Evolutionary conservation across 2,329 filamentous ascomycete species (phyloP).

Genomic region (Diaporthe citri): DNA sequence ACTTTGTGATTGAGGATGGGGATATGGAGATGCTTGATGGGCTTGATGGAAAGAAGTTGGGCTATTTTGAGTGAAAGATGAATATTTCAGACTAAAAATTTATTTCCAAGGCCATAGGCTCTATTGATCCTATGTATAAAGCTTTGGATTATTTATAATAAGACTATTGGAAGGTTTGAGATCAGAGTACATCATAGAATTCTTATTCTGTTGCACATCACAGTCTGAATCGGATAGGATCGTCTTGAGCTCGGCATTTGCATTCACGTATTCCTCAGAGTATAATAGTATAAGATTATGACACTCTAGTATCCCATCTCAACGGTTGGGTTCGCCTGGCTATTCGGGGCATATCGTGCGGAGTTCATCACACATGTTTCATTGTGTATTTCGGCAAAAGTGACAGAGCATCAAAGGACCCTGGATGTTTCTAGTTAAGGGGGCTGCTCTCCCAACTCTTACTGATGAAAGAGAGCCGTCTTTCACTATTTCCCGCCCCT

Average conservation of each 20-base stretch:
- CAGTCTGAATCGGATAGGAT: no score
- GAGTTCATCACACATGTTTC: not conserved
- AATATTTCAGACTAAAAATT: not conserved
- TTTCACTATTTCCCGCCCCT: not conserved
- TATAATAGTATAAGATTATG: no score
- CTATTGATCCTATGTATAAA: no score
- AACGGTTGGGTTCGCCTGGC: no score
- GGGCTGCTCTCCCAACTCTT: not conserved
- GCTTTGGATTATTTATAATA: no score
- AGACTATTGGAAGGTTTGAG: no score
- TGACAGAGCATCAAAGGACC: not conserved
- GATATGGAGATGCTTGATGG: conserved; percentile 63
- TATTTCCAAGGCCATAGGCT: not conserved
- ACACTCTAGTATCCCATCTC: no score
- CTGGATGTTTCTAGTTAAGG: not conserved
- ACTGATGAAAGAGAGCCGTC: not conserved
- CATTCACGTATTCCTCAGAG: no score
- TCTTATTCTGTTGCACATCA: no score
- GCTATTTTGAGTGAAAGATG: not conserved
- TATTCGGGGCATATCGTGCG: not conserved
- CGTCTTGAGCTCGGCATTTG: no score
- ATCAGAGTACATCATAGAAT: no score
- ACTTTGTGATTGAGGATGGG: conserved; percentile 67
- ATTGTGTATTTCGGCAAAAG: not conserved
- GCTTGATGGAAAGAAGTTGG: conserved; percentile 3